phyloP scores from a whole-genome alignment of 2,329 filamentous ascomycete species.

The Metarhizium brunneum region DNA sequence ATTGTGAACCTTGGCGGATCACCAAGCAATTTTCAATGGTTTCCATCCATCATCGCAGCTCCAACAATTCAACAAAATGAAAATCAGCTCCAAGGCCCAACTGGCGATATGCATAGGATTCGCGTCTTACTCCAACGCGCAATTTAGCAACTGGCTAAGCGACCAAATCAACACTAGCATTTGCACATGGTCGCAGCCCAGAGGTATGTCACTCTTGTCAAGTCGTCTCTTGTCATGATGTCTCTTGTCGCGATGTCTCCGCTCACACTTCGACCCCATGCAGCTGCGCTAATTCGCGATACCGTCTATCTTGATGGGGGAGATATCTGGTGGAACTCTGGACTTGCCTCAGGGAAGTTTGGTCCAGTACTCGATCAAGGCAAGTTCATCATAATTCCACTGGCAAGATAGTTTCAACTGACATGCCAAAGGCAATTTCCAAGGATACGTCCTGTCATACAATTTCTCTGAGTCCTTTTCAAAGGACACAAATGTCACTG shows the following conservation, averaged over 20 bases:
- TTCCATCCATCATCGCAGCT: neutral
- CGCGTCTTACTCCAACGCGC: constrained; percentile 20
- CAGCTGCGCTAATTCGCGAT: constrained; percentile 50
- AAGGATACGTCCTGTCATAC: constrained; percentile 45
- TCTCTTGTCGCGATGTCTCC: neutral
- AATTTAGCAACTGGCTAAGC: constrained; percentile 37
- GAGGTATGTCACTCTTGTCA: constrained; percentile 22
- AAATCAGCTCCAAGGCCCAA: constrained; percentile 7
- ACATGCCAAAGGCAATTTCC: constrained; percentile 35
- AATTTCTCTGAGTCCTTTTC: constrained; percentile 51
- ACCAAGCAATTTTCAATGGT: neutral
- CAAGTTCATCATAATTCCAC: constrained; percentile 21
- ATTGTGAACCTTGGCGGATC: neutral
- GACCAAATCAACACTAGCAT: constrained; percentile 48
- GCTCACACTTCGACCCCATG: neutral
- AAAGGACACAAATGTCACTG: constrained; percentile 39
- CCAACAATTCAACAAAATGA: constrained; percentile 10
- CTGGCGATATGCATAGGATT: constrained; percentile 12
- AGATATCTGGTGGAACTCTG: constrained; percentile 40
- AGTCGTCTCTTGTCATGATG: neutral
- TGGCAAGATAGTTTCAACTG: neutral
- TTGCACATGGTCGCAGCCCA: constrained; percentile 44
- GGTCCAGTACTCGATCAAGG: constrained; percentile 25
- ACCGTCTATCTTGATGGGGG: constrained; percentile 60
- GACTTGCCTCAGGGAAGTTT: constrained; percentile 33